Percentiles rank a stretch among this genome's conserved stretches.
Conservation (phyloP, 2,329 filamentous ascomycete genomes). For the Apiospora marii region DNA sequence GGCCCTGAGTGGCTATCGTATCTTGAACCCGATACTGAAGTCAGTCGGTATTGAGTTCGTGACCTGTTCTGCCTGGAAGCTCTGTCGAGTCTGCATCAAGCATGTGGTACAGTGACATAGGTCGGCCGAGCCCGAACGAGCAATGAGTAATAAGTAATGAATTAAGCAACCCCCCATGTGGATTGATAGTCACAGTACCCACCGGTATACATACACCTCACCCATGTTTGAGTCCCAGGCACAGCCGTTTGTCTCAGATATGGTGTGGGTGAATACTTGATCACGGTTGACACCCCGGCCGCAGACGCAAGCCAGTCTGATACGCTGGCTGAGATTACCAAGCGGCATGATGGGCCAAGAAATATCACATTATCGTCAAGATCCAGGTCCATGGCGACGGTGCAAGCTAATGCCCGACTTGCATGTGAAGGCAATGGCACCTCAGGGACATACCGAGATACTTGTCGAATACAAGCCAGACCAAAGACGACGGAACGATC, state of each 20-base stretch:
- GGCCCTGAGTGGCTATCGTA: not conserved
- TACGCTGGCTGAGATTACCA: not conserved
- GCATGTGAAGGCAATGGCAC: constrained; percentile 13
- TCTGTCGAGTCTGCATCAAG: not conserved
- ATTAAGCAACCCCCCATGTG: constrained; percentile 2
- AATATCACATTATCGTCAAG: not conserved
- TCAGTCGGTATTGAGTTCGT: not conserved
- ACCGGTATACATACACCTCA: not conserved
- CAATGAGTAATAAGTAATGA: not conserved
- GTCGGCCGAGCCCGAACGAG: constrained; percentile 1
- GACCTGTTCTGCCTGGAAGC: constrained; percentile 7
- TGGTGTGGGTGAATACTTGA: constrained; percentile 13
- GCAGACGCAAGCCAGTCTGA: not conserved
- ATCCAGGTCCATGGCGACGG: constrained; percentile 17
- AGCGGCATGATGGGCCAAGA: not conserved
- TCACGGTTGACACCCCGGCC: constrained; percentile 3
- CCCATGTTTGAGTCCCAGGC: constrained; percentile 14
- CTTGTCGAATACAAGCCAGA: not conserved
- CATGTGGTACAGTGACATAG: constrained; percentile 6
- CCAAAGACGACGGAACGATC: not conserved
- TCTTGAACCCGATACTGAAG: not conserved
- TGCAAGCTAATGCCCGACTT: constrained; percentile 21
- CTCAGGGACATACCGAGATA: not conserved
- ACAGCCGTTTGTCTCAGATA: constrained; percentile 19
- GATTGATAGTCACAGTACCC: not conserved